phyloP scores from a whole-genome alignment of 805 yeast species.

The Metschnikowia kunwiensis region DNA sequence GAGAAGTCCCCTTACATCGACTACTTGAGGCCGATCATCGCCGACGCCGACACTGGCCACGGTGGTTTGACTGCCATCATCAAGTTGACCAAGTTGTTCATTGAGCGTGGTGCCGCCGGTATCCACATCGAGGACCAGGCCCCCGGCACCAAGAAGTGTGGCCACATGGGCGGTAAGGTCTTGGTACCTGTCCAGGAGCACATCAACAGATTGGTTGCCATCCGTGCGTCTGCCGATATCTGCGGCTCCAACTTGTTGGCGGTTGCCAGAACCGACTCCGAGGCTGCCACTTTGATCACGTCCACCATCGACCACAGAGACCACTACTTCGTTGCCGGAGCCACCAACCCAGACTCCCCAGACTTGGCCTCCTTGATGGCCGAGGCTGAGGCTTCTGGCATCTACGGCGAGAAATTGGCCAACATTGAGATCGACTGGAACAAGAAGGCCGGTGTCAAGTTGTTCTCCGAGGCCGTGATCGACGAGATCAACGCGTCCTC shows the following conservation, averaged over 20 bases:
- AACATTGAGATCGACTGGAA: conserved; percentile 80
- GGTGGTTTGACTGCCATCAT: conserved; percentile 97
- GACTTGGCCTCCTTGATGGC: conserved; percentile 76
- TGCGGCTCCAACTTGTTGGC: conserved; percentile 81
- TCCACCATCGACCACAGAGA: conserved; percentile 93
- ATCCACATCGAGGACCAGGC: conserved; percentile 99
- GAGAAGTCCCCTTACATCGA: conserved; percentile 72
- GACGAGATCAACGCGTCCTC: conserved; percentile 69
- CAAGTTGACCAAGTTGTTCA: conserved; percentile 91
- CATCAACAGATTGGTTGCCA: conserved; percentile 88
- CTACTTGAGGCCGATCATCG: conserved; percentile 90
- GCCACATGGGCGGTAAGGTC: conserved; percentile 99
- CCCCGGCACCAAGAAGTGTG: conserved; percentile 97
- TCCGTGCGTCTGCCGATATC: conserved; percentile 93
- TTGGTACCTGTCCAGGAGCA: conserved; percentile 97
- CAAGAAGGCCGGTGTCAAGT: conserved; percentile 74
- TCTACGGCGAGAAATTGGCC: conserved; percentile 66
- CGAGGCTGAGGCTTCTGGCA: conserved; percentile 75
- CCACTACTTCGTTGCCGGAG: conserved; percentile 87
- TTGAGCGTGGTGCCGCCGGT: conserved; percentile 98
- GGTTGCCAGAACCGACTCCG: conserved; percentile 96
- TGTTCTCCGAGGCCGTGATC: conserved; percentile 87
- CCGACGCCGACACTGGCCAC: conserved; percentile 98
- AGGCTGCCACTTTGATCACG: conserved; percentile 93
- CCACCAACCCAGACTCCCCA: conserved; percentile 78